phyloP scores from a whole-genome alignment of 345 rosid species.

The Pugionium dolabratum region DNA sequence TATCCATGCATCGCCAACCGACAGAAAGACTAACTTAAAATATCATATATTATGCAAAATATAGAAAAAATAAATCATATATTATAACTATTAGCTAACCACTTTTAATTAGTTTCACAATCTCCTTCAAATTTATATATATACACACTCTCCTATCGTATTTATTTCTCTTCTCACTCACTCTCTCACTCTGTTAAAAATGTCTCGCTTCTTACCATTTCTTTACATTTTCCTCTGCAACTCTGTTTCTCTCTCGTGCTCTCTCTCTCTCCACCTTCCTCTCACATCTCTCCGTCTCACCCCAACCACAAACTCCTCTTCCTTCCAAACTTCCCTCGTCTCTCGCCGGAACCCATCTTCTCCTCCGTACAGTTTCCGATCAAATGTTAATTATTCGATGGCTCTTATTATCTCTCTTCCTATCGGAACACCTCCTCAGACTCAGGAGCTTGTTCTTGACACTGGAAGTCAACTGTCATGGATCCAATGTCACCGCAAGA shows the following conservation, averaged over 20 bases:
- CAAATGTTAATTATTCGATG: slow-evolving; percentile 63
- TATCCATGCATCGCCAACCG: slow-evolving; percentile 38
- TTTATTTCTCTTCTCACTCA: background rate
- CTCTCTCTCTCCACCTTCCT: slow-evolving; percentile 39
- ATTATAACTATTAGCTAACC: slow-evolving; percentile 13
- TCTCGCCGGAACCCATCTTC: slow-evolving; percentile 13
- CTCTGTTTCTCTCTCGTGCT: background rate
- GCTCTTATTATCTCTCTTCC: slow-evolving; percentile 61
- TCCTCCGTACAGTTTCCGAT: slow-evolving; percentile 37
- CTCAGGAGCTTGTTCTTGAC: slow-evolving; percentile 74
- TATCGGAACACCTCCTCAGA: slow-evolving; percentile 79
- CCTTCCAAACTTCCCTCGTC: slow-evolving; percentile 31
- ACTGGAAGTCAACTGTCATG: slow-evolving; percentile 90
- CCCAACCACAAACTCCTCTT: slow-evolving; percentile 23
- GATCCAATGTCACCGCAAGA: slow-evolving; percentile 60
- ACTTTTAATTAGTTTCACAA: slow-evolving; percentile 31
- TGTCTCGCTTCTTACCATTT: slow-evolving; percentile 31
- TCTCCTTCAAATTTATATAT: background rate
- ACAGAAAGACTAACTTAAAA: slow-evolving; percentile 22
- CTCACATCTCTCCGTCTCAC: slow-evolving; percentile 41
- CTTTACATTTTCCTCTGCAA: slow-evolving; percentile 11
- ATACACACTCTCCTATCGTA: background rate
- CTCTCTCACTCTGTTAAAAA: slow-evolving; percentile 20
- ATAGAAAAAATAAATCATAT: slow-evolving; percentile 11
- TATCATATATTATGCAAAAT: background rate